Base-by-base conservation (phyloP, 169 alveolate species). In the Nephromyces sp. region DNA sequence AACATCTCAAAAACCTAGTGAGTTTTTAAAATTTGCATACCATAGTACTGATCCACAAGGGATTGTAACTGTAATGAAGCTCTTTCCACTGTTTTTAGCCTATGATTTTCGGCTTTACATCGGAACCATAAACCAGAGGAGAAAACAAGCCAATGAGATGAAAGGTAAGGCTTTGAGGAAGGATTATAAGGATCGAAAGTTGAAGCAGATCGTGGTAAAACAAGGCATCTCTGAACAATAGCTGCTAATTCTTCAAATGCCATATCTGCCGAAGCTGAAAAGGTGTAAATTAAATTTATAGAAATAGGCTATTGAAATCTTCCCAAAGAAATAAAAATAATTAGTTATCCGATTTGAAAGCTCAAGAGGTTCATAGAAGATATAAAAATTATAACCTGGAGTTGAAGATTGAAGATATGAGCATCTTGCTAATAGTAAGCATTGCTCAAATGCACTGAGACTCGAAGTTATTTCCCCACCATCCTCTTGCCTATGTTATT, bases 31-130 rank as follows among this genome's bases (percentile, higher is more conserved):
- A n/a, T n/a, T n/a, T 43, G 1, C 74, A 51, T 62, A 72, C 78
- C 83, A 69, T 66, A 27, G 62, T 57, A 61, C 70, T 72, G 80
- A n/a, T 78, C 84, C 28, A 75, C 34, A 34, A 78, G 73, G 1
- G 81, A 77, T n/a, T 72, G 79, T 43, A 78, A 67, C 77, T 78
- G 84, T 53, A 78, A 70, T 24, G 65, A 67, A 21, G 84, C 84
- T 29, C 84, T 66, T 35, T 78, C 80, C 34, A 73, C 66, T 0
- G 84, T 78, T 24, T 78, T 78, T 21, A 31, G 30, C 2, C 84
- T 25, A 57, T 74, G 80, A 63, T 43, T 66, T 69, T 78, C 84
- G 6, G 84, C 32, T 62, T 67, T 35, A 67, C 84, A 72, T 0
- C 84, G 71, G 34, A 72, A 69, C 80, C 75, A 72, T 34, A 78